Conservation (phyloP, 2,329 filamentous ascomycete genomes). For the Ceratocystis ficicola region DNA sequence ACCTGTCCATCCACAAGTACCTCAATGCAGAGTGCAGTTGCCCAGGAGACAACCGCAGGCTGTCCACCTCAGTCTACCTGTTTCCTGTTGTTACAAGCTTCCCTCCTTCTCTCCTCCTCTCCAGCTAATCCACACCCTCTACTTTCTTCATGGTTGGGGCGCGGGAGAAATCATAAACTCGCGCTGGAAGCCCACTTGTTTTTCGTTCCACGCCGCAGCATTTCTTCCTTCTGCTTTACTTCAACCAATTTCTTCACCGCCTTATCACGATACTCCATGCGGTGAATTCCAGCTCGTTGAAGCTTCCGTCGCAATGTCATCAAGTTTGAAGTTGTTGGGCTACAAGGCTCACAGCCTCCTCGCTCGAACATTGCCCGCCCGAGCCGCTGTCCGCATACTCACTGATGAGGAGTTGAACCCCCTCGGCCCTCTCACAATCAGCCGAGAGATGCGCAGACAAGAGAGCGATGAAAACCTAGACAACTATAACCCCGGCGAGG, state of each 20-base stretch:
- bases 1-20: not conserved
- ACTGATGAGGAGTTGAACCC: constrained; percentile 13
- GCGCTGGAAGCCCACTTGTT: not conserved
- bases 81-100: constrained; percentile 24
- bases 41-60: not conserved
- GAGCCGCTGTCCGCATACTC: constrained; percentile 4
- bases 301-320: not conserved
- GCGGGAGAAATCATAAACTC: not conserved
- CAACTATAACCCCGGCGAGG: constrained; percentile 33
- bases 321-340: constrained; percentile 14
- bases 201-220: not conserved
- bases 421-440: constrained; percentile 34
- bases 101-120: constrained; percentile 14
- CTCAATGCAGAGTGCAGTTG: not conserved
- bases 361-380: not conserved
- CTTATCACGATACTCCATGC: not conserved
- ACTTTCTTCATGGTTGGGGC: not conserved
- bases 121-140: constrained; percentile 22
- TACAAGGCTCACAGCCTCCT: constrained; percentile 12
- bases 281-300: not conserved
- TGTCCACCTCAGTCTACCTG: constrained; percentile 9
- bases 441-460: constrained; percentile 34
- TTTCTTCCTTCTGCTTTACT: not conserved
- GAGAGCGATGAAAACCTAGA: constrained; percentile 29
- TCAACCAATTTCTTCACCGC: not conserved